Evolutionary conservation across 495 filamentous ascomycete genomes (phyloP).

Genomic region (Jackrogersella multiformis): DNA sequence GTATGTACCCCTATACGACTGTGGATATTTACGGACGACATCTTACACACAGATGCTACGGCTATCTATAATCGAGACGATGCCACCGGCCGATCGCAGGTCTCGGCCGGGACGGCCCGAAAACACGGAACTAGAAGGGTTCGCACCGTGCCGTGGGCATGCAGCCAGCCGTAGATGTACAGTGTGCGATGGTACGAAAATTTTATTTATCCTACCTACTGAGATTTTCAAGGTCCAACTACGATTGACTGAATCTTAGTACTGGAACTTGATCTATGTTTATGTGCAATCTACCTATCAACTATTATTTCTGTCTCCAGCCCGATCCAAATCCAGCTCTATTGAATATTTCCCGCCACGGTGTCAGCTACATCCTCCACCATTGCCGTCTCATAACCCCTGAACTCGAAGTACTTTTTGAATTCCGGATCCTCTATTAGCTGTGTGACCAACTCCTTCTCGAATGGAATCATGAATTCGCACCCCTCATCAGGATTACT

Average conservation of each 20-base stretch:
- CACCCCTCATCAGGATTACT: slow-evolving; percentile 52
- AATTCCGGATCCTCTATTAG: slow-evolving; percentile 54
- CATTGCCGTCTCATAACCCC: slow-evolving; percentile 41
- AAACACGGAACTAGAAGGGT: background rate
- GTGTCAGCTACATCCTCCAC: slow-evolving; percentile 8
- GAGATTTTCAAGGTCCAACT: background rate
- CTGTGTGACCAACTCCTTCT: slow-evolving; percentile 46
- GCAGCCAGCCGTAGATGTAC: background rate
- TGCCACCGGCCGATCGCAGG: background rate
- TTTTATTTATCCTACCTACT: too few species aligned
- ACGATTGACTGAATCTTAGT: too few species aligned
- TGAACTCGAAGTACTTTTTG: slow-evolving; percentile 54
- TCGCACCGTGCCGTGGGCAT: background rate
- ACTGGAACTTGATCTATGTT: too few species aligned
- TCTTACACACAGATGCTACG: background rate
- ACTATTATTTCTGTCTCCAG: background rate
- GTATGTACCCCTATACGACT: background rate
- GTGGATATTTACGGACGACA: background rate
- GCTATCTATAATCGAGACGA: slow-evolving; percentile 6
- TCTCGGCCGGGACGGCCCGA: slow-evolving; percentile 9
- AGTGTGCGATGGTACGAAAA: background rate
- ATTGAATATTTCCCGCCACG: slow-evolving; percentile 1
- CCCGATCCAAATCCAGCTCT: background rate
- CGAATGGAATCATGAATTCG: slow-evolving; percentile 55
- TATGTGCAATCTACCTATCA: background rate